Evolutionary conservation across 139 green algal genomes (phyloP).

Genomic region (Axilococcus clingmanii): DNA sequence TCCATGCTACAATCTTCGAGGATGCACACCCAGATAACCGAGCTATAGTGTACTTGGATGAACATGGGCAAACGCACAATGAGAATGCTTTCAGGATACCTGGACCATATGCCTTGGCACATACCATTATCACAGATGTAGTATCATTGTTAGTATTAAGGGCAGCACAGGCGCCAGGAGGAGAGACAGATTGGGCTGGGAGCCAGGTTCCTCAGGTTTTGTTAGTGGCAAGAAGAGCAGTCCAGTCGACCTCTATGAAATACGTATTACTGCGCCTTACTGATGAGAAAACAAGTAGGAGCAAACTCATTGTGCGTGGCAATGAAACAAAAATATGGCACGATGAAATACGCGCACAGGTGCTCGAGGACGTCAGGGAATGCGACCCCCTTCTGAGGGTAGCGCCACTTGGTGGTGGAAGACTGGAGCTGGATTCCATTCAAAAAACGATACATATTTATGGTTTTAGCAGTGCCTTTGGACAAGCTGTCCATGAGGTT

Average conservation of each 20-base stretch:
- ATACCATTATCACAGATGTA: constrained; percentile 43
- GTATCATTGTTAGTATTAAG: constrained; percentile 9
- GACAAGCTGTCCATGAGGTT: constrained; percentile 64
- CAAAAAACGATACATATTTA: constrained; percentile 33
- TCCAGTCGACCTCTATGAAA: constrained; percentile 41
- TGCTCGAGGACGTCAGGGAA: constrained; percentile 24
- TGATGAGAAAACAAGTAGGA: constrained; percentile 5
- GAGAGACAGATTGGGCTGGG: neutral
- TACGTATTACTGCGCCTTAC: constrained; percentile 67
- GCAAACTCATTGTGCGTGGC: constrained; percentile 68
- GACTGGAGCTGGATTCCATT: neutral
- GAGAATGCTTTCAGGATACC: constrained; percentile 35
- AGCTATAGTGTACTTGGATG: neutral
- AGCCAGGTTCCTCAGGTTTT: neutral
- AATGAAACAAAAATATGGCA: constrained; percentile 55
- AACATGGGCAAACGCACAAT: neutral
- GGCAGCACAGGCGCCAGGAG: neutral
- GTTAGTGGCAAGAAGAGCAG: neutral
- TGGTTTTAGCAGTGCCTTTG: constrained; percentile 66
- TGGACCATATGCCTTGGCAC: constrained; percentile 40
- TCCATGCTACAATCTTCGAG: constrained; percentile 2
- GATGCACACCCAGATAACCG: neutral
- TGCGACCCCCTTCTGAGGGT: constrained; percentile 8
- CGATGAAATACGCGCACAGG: constrained; percentile 44
- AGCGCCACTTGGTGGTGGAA: neutral